A percentile compares a stretch with the other conserved stretches of the same genome.
Conservation (phyloP, 306 rosid genomes). For the Quercus engelmannii region DNA sequence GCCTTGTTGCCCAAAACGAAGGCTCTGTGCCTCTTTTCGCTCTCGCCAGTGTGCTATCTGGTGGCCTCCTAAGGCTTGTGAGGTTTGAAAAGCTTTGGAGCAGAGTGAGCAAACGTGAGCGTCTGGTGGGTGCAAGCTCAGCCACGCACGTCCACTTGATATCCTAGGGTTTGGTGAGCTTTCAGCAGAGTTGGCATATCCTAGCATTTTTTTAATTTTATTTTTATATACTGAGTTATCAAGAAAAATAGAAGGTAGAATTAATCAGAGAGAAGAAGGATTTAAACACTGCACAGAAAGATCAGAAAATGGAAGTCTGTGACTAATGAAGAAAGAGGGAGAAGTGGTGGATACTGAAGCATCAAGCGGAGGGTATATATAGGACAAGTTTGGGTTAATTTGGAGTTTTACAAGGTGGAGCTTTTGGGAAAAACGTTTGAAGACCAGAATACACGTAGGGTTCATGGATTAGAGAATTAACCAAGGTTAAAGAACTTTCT, state of each 20-base stretch:
- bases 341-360: not conserved
- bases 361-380: not conserved
- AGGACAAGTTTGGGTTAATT: not conserved
- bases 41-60: constrained; percentile 33
- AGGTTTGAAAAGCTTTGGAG: not conserved
- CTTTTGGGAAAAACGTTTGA: not conserved
- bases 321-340: not conserved
- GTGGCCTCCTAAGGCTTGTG: constrained; percentile 36
- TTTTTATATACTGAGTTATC: not conserved
- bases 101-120: constrained; percentile 17
- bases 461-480: not conserved
- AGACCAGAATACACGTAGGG: not conserved
- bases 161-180: not conserved
- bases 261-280: not conserved
- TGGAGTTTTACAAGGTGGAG: not conserved
- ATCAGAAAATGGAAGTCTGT: not conserved
- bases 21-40: not conserved
- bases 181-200: not conserved
- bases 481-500: not conserved
- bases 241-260: not conserved
- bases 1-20: not conserved
- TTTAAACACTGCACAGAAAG: not conserved
- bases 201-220: not conserved
- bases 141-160: not conserved
- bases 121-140: not conserved